A percentile compares a stretch with the other conserved stretches of the same genome.
Evolutionary conservation across 805 yeast genomes (phyloP).

Genomic region (Blastobotrys americana): DNA sequence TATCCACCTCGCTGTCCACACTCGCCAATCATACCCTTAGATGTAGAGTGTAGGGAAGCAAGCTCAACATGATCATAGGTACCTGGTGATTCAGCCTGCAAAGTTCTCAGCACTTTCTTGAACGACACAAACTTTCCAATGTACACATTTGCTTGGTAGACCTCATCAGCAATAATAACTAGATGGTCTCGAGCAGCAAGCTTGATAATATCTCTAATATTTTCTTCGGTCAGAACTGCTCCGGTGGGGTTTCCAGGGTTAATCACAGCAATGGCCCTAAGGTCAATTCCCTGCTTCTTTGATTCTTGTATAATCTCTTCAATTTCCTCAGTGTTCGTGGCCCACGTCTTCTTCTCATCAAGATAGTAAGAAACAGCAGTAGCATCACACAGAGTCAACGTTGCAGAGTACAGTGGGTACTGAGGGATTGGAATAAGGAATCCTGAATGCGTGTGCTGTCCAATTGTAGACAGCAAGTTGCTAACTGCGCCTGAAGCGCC

Average conservation of each 20-base stretch:
- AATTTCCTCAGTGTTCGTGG: slow-evolving; percentile 55
- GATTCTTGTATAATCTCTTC: slow-evolving; percentile 24
- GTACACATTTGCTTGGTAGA: slow-evolving; percentile 89
- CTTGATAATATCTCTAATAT: slow-evolving; percentile 62
- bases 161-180: slow-evolving; percentile 94
- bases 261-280: slow-evolving; percentile 81
- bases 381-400: slow-evolving; percentile 75
- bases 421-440: slow-evolving; percentile 95
- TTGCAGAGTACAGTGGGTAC: slow-evolving; percentile 95
- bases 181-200: slow-evolving; percentile 81
- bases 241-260: slow-evolving; percentile 99
- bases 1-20: slow-evolving; percentile 99
- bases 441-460: slow-evolving; percentile 54
- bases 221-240: slow-evolving; percentile 56
- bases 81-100: slow-evolving; percentile 48
- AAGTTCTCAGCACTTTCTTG: slow-evolving; percentile 65
- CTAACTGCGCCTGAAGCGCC: slow-evolving; percentile 97
- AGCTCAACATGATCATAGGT: slow-evolving; percentile 67
- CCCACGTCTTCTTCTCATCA: slow-evolving; percentile 78
- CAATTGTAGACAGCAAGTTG: slow-evolving; percentile 61
- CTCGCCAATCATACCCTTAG: slow-evolving; percentile 96
- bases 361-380: slow-evolving; percentile 80
- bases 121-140: slow-evolving; percentile 75
- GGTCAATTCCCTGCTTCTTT: slow-evolving; percentile 31
- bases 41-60: slow-evolving; percentile 93